Base-by-base conservation (phyloP, 768 basidiomycete species). In the Suillus variegatus region DNA sequence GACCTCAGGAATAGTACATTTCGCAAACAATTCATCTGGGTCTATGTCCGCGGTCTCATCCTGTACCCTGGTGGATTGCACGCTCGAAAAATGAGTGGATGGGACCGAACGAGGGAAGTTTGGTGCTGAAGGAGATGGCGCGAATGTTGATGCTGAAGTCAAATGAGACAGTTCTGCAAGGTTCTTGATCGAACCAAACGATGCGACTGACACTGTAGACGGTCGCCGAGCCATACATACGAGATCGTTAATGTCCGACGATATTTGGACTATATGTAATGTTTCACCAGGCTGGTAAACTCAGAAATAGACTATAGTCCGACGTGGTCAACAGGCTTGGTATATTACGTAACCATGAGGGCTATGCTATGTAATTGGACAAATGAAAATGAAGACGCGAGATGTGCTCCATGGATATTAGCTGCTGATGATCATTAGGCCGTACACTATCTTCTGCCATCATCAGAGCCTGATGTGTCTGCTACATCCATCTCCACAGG, bases 11-110 rank as follows among this genome's bases (percentile, higher is more conserved):
- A 95, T 83, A n/a, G 90, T 86, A 72, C 85, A 81, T 72, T 84
- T 88, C 47, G 85, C 78, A 75, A 94, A 94, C 57, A 94, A 74
- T 57, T 91, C 89, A 73, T 94, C 92, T 0, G 92, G 88, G 66
- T 88, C 84, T 61, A 87, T 63, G 68, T 77, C 72, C 64, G 67
- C 25, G 51, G 38, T 64, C 64, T 62, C 71, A 69, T 65, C 64
- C 44, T 66, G 73, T 8, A 62, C 64, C 66, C 65, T 76, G 38
- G 25, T 61, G 12, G 64, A 64, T 38, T 65, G 51, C 22, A 63
- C 52, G 57, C 62, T 52, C 22, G 65, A 25, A 25, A 54, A 38
- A 32, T 64, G 63, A 25, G 68, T 49, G 55, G 66, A 71, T 18
- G 70, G 66, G 58, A 68, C 47, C 25, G 63, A 43, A 36, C 36